These are phyloP conservation scores for Salvia rosmarinus DNA, from an alignment of 257 asterid species.

Conservation along the genomic window DNA sequence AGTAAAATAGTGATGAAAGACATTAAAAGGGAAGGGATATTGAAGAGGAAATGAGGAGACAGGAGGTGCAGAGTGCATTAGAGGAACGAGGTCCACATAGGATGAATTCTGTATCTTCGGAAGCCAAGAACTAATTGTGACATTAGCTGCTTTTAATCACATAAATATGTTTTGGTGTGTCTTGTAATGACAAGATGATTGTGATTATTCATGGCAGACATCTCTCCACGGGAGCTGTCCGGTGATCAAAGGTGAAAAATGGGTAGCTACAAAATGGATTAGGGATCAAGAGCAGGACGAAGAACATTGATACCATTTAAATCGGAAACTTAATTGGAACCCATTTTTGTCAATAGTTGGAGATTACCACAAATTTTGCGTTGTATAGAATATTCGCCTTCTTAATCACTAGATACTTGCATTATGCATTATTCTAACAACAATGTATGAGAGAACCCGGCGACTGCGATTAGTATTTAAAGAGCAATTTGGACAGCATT, in stretches of 20 bases:
- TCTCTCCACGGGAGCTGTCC: slow-evolving; percentile 98
- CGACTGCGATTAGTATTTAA: not conserved
- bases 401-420: not conserved
- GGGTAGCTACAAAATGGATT: slow-evolving; percentile 99
- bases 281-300: slow-evolving; percentile 66
- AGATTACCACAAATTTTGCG: slow-evolving; percentile 32
- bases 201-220: slow-evolving; percentile 46
- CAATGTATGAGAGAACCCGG: slow-evolving; percentile 4
- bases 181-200: slow-evolving; percentile 1
- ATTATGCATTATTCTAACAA: not conserved
- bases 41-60: not conserved
- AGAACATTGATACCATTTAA: slow-evolving; percentile 29
- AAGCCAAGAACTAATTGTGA: not conserved
- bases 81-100: not conserved
- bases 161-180: not conserved
- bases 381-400: slow-evolving; percentile 34
- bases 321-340: not conserved
- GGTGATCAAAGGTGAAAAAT: slow-evolving; percentile 83
- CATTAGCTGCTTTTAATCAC: not conserved
- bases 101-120: not conserved
- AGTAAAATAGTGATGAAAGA: no score
- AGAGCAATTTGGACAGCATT: not conserved
- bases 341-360: slow-evolving; percentile 29
- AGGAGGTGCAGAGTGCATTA: not conserved
- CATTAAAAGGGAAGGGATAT: not conserved